Evolutionary conservation across 75 land plant genomes (phyloP), one percentile per base, ranked within the genome.

Genomic region (Cunninghamia lanceolata): DNA sequence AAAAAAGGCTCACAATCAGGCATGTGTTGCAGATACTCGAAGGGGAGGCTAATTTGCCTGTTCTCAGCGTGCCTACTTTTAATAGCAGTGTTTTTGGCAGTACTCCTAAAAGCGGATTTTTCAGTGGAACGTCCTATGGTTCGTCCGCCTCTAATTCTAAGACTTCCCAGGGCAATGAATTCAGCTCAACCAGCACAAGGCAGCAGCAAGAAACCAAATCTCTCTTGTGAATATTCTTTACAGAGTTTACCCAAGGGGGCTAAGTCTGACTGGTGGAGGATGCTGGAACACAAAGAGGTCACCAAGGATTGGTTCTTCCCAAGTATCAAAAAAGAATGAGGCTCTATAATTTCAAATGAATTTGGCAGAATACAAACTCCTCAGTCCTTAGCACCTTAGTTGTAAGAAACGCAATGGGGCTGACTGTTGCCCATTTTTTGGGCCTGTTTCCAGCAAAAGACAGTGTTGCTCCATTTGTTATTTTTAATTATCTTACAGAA

Each of bases 1-100:
- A 76, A 28, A 54, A 30, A 32, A 56, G 92, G n/a, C 91, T 88
- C 4, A 43, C 74, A 40, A 89, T 89, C 82, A 52, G 91, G 3
- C 78, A 86, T 75, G 88, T 91, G 76, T 52, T 66, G 38, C 91
- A 91, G 79, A 83, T 73, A 39, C 54, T 91, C 25, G 63, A 82
- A 9, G 86, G 85, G 32, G 54, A 87, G 19, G 36, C 30, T 19
- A 2, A 25, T 32, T n/a, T 83, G 73, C 85, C 87, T 16, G 87
- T 32, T 36, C 47, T 76, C 4, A 30, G 13, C 36, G 11, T 32
- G 75, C 75, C 75, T 73, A 34, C 75, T 30, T 32, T 73, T 10
- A 11, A 34, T 73, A 73, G 75, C 75, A 73, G 75, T 32, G 13
- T 73, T 9, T 25, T 73, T 36, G 75, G 75, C 8, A 73, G 75